Evolutionary conservation across 495 filamentous ascomycete species (phyloP).

Genomic region (Penicillium parvum): DNA sequence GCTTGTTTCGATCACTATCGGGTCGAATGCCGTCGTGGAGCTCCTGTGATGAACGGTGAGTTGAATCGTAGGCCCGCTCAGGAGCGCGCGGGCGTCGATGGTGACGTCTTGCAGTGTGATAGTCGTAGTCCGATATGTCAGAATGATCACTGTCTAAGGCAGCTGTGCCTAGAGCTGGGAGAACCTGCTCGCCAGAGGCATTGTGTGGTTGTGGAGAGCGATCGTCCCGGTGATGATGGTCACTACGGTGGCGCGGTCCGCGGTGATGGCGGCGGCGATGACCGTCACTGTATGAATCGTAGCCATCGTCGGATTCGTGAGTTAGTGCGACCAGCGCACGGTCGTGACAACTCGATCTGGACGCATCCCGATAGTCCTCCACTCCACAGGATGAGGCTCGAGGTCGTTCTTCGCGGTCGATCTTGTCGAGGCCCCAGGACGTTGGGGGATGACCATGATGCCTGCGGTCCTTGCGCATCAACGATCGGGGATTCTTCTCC

Average conservation of each 20-base stretch:
- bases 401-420: slow-evolving; percentile 39
- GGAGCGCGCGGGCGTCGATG: slow-evolving; percentile 11
- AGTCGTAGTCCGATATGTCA: slow-evolving; percentile 35
- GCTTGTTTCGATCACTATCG: no score
- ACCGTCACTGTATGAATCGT: slow-evolving; percentile 26
- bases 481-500: slow-evolving; percentile 52
- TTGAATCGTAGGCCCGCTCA: slow-evolving; percentile 12
- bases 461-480: slow-evolving; percentile 40
- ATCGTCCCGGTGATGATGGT: slow-evolving; percentile 23
- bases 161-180: slow-evolving; percentile 36
- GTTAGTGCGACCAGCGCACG: slow-evolving; percentile 33
- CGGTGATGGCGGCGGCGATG: slow-evolving; percentile 13
- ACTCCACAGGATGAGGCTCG: slow-evolving; percentile 25
- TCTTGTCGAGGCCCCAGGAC: slow-evolving; percentile 58
- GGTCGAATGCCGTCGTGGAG: no score
- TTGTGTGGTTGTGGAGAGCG: slow-evolving; percentile 21
- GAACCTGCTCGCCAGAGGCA: slow-evolving; percentile 12
- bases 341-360: slow-evolving; percentile 30
- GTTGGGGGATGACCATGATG: slow-evolving; percentile 54
- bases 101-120: slow-evolving; percentile 8
- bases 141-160: slow-evolving; percentile 36
- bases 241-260: slow-evolving; percentile 22
- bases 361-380: slow-evolving; percentile 28
- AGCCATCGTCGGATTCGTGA: slow-evolving; percentile 40
- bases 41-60: slow-evolving; percentile 13